Conservation (phyloP, 495 filamentous ascomycete species). For the Alectoria sarmentosa region DNA sequence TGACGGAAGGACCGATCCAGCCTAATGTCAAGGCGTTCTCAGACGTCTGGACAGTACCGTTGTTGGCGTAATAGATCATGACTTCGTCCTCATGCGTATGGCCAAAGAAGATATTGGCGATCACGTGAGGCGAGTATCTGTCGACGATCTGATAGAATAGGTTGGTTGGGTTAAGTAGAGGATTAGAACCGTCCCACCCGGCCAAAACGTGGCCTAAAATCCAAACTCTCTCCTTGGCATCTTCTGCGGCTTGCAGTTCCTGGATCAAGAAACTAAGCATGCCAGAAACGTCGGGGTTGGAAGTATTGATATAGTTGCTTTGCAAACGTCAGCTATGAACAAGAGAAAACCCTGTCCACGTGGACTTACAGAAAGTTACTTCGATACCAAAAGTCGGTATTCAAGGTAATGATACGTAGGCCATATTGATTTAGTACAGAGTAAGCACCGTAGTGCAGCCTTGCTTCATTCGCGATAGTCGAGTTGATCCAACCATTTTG, state of each 20-base stretch:
- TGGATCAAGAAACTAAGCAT: slow-evolving; percentile 44
- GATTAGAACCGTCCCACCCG: slow-evolving; percentile 47
- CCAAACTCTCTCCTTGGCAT: slow-evolving; percentile 46
- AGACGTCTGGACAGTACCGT: slow-evolving; percentile 36
- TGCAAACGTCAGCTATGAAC: slow-evolving; percentile 13
- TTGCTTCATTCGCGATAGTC: slow-evolving; percentile 36
- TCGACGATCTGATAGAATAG: slow-evolving; percentile 52
- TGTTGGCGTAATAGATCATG: slow-evolving; percentile 47
- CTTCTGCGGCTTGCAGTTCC: slow-evolving; percentile 47
- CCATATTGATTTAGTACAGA: slow-evolving; percentile 42
- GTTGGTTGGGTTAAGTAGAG: slow-evolving; percentile 44
- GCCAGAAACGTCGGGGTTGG: slow-evolving; percentile 44
- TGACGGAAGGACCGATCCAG: slow-evolving; percentile 48
- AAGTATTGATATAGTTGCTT: slow-evolving; percentile 39
- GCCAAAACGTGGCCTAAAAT: slow-evolving; percentile 47
- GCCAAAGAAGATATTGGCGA: slow-evolving; percentile 50
- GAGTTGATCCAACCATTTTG: slow-evolving; percentile 45
- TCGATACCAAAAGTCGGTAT: slow-evolving; percentile 41
- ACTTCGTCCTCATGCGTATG: slow-evolving; percentile 51
- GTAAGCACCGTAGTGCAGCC: slow-evolving; percentile 46
- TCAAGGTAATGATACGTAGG: slow-evolving; percentile 45
- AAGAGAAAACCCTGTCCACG: background rate
- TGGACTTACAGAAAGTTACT: slow-evolving; percentile 26
- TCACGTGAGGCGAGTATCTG: slow-evolving; percentile 49
- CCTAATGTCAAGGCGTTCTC: slow-evolving; percentile 38